Evolutionary conservation across 345 rosid species (phyloP), one percentile per base, ranked within the genome.

Genomic region (Lumnitzera racemosa): DNA sequence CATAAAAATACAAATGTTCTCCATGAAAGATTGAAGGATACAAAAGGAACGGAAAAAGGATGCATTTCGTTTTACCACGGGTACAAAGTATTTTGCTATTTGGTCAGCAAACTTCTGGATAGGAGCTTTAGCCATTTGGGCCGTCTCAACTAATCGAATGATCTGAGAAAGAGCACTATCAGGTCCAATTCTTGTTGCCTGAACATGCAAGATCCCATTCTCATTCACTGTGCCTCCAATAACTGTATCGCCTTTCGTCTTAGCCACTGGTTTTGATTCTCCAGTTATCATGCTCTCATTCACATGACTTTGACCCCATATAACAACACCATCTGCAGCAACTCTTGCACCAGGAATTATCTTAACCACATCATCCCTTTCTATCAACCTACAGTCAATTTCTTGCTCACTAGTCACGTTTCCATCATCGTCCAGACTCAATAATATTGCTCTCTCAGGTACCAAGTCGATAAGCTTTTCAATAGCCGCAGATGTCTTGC

Each of bases 131-230:
- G 89, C 96, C 76, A 90, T 70, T 74, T 90, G 97, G 8, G 97
- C 96, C 0, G 96, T 80, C 73, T 90, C 85, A 15, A 90, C 96
- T 2, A 90, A 87, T 31, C 89, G 82, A 67, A 90, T 91, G 77
- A 90, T 90, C 77, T 88, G 94, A 4, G 97, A 81, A 57, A 90
- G 86, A 57, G 97, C 86, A 80, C 89, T 85, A 78, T 88, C 97
- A 25, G 96, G 82, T 47, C 97, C 97, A 61, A 90, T 91, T 64
- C 79, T 75, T 24, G 97, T 88, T 11, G 83, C 94, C 73, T 68
- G 81, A 63, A 90, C 60, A 76, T 83, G 89, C 24, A 90, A 55
- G 54, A 86, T 92, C 4, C 97, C 97, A 13, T 88, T 90, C 72
- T 84, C 89, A 59, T 90, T 90, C 67, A 90, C 65, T 4, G 94